Conservation (phyloP, 1,284 basidiomycete species). For the Peniophora sp. region DNA sequence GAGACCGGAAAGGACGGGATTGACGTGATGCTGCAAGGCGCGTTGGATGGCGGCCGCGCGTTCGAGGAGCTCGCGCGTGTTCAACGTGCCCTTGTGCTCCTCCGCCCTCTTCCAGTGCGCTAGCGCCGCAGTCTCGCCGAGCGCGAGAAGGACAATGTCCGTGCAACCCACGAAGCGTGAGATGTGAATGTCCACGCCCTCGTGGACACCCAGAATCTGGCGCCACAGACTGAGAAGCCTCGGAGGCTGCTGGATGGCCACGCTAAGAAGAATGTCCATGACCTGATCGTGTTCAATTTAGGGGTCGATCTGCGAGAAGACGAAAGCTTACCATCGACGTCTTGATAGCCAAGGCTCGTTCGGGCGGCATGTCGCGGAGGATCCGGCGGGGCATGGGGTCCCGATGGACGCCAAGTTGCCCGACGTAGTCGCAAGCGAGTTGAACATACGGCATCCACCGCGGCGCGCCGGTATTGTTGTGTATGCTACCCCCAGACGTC, state of each 20-base stretch:
- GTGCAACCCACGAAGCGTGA: conserved; percentile 66
- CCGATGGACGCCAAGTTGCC: conserved; percentile 48
- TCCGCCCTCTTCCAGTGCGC: conserved; percentile 68
- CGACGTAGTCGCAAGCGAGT: conserved; percentile 66
- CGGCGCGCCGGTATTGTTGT: conserved; percentile 17
- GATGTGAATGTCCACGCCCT: conserved; percentile 41
- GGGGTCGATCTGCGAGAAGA: not conserved
- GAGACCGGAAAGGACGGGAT: conserved; percentile 4
- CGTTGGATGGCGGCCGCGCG: conserved; percentile 62
- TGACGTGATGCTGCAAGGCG: conserved; percentile 33
- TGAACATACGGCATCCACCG: conserved; percentile 62
- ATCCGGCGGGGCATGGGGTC: conserved; percentile 56
- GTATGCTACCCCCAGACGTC: conserved; percentile 32
- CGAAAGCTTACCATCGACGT: conserved; percentile 55
- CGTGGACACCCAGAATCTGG: conserved; percentile 35
- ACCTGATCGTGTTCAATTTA: conserved; percentile 38
- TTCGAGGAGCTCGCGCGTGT: conserved; percentile 60
- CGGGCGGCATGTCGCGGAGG: conserved; percentile 43
- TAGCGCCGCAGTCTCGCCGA: conserved; percentile 67
- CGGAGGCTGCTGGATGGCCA: conserved; percentile 53
- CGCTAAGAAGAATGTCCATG: conserved; percentile 65
- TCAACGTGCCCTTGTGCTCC: conserved; percentile 51
- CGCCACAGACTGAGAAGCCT: conserved; percentile 61
- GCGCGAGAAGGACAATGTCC: conserved; percentile 63
- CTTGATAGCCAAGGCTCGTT: conserved; percentile 54